A percentile compares a stretch with the other conserved stretches of the same genome.
These are phyloP conservation scores for Osmanthus fragrans DNA, from an alignment of 257 asterid genomes.

Conservation along the genomic window DNA sequence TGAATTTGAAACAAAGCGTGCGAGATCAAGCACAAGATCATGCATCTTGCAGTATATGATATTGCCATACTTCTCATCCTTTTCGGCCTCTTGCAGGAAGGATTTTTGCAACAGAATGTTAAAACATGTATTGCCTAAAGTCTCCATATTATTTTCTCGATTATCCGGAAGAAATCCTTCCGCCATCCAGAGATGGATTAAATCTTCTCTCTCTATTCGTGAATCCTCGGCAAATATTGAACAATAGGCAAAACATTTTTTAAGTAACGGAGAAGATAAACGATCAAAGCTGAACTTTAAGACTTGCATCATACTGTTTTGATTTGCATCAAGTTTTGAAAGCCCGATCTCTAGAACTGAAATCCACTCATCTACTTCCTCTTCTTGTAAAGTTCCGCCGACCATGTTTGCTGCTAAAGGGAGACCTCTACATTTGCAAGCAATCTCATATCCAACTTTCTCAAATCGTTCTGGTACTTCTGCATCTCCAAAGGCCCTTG, in stretches of 20 bases:
- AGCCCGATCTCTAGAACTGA: conserved; percentile 12
- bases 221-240: not conserved
- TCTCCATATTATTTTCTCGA: too few relatives aligned
- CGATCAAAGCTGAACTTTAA: conserved; percentile 10
- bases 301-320: not conserved
- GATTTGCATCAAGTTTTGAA: not conserved
- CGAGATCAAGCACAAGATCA: conserved; percentile 37
- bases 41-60: conserved; percentile 26
- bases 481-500: conserved; percentile 16
- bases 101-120: conserved; percentile 28
- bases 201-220: too few relatives aligned
- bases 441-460: conserved; percentile 10
- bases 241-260: conserved; percentile 15
- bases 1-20: conserved; percentile 13
- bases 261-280: not conserved
- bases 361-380: conserved; percentile 13
- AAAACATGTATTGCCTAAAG: conserved; percentile 12
- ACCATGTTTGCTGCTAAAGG: conserved; percentile 27
- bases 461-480: conserved; percentile 5
- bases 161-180: too few relatives aligned
- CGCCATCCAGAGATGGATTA: too few relatives aligned
- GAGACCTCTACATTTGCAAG: conserved; percentile 27
- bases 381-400: conserved; percentile 2
- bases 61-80: conserved; percentile 12
- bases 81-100: conserved; percentile 29